Evolutionary conservation across 2,329 filamentous ascomycete genomes (phyloP).

Genomic region (Claviceps sp.): DNA sequence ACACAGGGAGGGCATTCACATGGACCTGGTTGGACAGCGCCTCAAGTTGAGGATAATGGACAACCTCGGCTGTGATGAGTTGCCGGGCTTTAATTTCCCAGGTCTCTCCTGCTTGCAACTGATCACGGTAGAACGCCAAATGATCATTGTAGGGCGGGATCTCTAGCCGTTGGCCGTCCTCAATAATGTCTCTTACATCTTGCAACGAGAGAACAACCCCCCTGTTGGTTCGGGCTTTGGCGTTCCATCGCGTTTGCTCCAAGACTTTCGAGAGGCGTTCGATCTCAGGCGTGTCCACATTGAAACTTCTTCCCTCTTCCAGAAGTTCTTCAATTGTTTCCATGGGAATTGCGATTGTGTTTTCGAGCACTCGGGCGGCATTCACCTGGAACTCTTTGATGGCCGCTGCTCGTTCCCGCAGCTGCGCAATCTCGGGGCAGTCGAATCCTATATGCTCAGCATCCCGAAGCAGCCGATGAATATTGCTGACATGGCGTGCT

Average conservation of each 20-base stretch:
- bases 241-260: slow-evolving; percentile 79
- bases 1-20: slow-evolving; percentile 60
- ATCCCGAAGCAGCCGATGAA: slow-evolving; percentile 69
- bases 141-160: slow-evolving; percentile 73
- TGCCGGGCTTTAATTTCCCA: slow-evolving; percentile 94
- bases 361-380: slow-evolving; percentile 56
- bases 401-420: slow-evolving; percentile 72
- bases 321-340: slow-evolving; percentile 78
- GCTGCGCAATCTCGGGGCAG: slow-evolving; percentile 73
- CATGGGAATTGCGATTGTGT: slow-evolving; percentile 47
- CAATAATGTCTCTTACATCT: slow-evolving; percentile 67
- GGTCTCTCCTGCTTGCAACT: slow-evolving; percentile 61
- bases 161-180: slow-evolving; percentile 61
- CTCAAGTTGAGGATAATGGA: slow-evolving; percentile 91
- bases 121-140: slow-evolving; percentile 60
- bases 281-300: slow-evolving; percentile 81
- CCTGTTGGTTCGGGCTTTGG: slow-evolving; percentile 54
- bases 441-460: slow-evolving; percentile 86
- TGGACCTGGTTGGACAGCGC: slow-evolving; percentile 74
- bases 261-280: slow-evolving; percentile 68
- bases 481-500: slow-evolving; percentile 76
- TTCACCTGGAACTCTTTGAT: slow-evolving; percentile 76
- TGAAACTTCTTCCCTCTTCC: slow-evolving; percentile 80
- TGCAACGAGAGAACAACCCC: slow-evolving; percentile 56
- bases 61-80: slow-evolving; percentile 76